Conservation (phyloP, 495 filamentous ascomycete species). For the Penicillium pancosmium region DNA sequence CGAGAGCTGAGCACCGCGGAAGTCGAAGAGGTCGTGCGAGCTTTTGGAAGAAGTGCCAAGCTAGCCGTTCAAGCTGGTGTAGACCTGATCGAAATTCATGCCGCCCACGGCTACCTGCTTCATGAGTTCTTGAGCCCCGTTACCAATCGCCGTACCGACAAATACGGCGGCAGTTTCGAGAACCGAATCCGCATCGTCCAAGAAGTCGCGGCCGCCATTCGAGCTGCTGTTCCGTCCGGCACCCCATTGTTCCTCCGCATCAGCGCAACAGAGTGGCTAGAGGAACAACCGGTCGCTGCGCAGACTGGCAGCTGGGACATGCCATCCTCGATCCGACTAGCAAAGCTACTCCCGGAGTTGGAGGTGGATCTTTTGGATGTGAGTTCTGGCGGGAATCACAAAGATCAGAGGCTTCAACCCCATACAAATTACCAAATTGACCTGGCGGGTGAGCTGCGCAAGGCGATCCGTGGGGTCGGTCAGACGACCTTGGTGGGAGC, state of each 20-base stretch:
- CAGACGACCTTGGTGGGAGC: slow-evolving; percentile 64
- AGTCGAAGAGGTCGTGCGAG: slow-evolving; percentile 63
- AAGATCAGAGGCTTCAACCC: slow-evolving; percentile 57
- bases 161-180: slow-evolving; percentile 61
- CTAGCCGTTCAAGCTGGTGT: slow-evolving; percentile 68
- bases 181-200: slow-evolving; percentile 60
- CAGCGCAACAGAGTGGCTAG: slow-evolving; percentile 74
- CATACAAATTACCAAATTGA: slow-evolving; percentile 64
- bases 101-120: slow-evolving; percentile 69
- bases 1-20: slow-evolving; percentile 51
- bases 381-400: slow-evolving; percentile 68
- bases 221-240: slow-evolving; percentile 57
- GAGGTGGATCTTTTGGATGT: slow-evolving; percentile 80
- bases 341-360: slow-evolving; percentile 62
- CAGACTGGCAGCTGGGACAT: slow-evolving; percentile 65
- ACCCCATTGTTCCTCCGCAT: slow-evolving; percentile 72
- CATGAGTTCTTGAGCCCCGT: slow-evolving; percentile 64
- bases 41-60: slow-evolving; percentile 61
- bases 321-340: slow-evolving; percentile 61
- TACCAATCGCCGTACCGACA: slow-evolving; percentile 63
- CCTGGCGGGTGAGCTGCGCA: slow-evolving; percentile 61
- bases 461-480: slow-evolving; percentile 56
- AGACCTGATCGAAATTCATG: slow-evolving; percentile 64
- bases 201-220: slow-evolving; percentile 55
- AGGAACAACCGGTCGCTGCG: slow-evolving; percentile 49